Conservation (phyloP, 2,329 filamentous ascomycete genomes). For the Aspergillus aculeatinus region DNA sequence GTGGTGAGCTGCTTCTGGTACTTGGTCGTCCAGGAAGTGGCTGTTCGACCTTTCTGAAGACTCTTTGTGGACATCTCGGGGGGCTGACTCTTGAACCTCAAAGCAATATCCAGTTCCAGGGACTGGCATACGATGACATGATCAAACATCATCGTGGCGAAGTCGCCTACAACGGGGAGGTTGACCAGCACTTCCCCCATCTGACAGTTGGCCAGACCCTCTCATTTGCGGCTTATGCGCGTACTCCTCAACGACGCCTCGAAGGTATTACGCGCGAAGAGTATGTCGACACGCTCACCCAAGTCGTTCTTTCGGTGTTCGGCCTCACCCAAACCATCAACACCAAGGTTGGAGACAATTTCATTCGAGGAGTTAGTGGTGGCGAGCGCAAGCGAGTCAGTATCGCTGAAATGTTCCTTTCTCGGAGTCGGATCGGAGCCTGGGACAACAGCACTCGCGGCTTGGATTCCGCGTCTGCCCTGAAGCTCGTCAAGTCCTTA, state of each 20-base stretch:
- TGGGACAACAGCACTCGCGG: constrained; percentile 46
- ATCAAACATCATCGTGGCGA: constrained; percentile 53
- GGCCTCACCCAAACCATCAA: constrained; percentile 12
- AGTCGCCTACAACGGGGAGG: constrained; percentile 76
- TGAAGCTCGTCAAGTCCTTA: constrained; percentile 53
- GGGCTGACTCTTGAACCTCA: constrained; percentile 8
- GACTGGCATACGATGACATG: constrained; percentile 30
- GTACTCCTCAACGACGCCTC: constrained; percentile 4
- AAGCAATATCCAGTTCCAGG: constrained; percentile 68
- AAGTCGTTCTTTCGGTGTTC: constrained; percentile 12
- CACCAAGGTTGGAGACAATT: constrained; percentile 17
- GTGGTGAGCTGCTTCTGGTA: constrained; percentile 46
- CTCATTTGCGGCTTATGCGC: constrained; percentile 66
- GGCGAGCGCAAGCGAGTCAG: constrained; percentile 55
- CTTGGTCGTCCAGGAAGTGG: constrained; percentile 41
- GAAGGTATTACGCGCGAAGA: constrained; percentile 7
- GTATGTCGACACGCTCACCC: constrained; percentile 6
- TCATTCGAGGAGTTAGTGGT: constrained; percentile 17
- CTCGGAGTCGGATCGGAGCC: constrained; percentile 10
- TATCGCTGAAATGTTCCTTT: constrained; percentile 25
- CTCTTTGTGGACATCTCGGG: constrained; percentile 66
- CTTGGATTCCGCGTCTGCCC: constrained; percentile 49
- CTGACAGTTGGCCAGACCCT: constrained; percentile 73
- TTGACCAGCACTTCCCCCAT: constrained; percentile 74
- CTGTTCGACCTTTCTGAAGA: constrained; percentile 81